A percentile compares a stretch with the other conserved stretches of the same genome.
Conservation (phyloP, 345 rosid species). For the Pistacia vera region DNA sequence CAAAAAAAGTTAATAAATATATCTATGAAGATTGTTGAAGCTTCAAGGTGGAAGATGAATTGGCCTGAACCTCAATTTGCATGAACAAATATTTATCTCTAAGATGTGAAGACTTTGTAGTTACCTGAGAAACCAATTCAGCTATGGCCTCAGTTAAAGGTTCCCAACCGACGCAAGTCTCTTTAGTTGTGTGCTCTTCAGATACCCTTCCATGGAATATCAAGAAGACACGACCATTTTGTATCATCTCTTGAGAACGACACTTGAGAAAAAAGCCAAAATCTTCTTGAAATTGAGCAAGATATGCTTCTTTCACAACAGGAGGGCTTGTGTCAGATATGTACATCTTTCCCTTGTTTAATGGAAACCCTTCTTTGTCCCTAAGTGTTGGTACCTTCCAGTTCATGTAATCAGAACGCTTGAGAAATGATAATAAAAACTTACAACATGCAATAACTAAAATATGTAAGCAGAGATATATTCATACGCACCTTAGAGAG, state of each 20-base stretch:
- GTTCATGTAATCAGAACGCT: no score
- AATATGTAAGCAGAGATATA: no score
- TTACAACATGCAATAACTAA: no score
- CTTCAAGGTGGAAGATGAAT: no score
- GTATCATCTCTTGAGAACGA: constrained; percentile 27
- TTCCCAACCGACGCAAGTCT: constrained; percentile 4
- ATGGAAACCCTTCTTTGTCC: constrained; percentile 13
- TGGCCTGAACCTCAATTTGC: no score
- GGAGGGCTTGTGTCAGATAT: constrained; percentile 23
- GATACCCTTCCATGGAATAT: constrained; percentile 16
- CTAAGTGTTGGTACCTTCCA: constrained; percentile 21
- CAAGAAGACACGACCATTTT: constrained; percentile 21
- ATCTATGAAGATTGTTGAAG: no score
- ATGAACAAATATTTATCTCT: neutral
- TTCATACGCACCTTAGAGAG: no score
- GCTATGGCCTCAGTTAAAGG: constrained; percentile 17
- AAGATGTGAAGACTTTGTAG: neutral
- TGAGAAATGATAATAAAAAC: no score
- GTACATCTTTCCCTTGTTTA: constrained; percentile 33
- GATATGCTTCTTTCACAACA: constrained; percentile 5
- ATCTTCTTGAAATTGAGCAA: constrained; percentile 17
- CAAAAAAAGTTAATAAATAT: no score
- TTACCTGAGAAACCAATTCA: constrained; percentile 23
- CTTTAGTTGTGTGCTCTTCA: neutral
- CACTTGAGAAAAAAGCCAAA: constrained; percentile 21